Conservation (phyloP, 768 basidiomycete species). For the Mycena venus region DNA sequence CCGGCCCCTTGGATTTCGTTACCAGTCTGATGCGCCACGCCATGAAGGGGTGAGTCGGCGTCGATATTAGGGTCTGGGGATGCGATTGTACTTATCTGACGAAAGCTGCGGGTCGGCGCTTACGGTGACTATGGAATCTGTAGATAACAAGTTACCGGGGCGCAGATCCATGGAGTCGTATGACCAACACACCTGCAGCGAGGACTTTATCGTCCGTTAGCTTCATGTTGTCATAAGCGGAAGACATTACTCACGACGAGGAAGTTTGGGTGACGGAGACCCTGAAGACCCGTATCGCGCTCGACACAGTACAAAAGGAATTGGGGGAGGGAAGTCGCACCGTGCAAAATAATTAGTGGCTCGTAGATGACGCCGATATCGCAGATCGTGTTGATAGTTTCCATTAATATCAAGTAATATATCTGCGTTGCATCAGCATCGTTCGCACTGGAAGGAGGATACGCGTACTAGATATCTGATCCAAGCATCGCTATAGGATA, state of each 20-base stretch:
- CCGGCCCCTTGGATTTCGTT: slow-evolving; percentile 12
- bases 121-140: slow-evolving; percentile 31
- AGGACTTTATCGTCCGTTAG: not conserved
- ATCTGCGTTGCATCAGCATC: not conserved
- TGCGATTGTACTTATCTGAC: not conserved
- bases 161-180: too few relatives aligned
- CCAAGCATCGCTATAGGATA: slow-evolving; percentile 6
- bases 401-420: slow-evolving; percentile 28
- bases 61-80: slow-evolving; percentile 21
- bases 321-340: not conserved
- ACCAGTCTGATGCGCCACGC: slow-evolving; percentile 28
- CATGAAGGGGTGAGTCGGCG: slow-evolving; percentile 28
- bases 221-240: too few relatives aligned
- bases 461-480: slow-evolving; percentile 11
- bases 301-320: too few relatives aligned
- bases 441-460: not conserved
- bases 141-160: not conserved
- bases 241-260: too few relatives aligned
- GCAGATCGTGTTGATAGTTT: slow-evolving; percentile 25
- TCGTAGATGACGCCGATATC: slow-evolving; percentile 29
- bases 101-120: too few relatives aligned
- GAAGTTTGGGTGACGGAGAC: too few relatives aligned
- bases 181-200: slow-evolving; percentile 7
- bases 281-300: too few relatives aligned
- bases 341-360: slow-evolving; percentile 22